These are phyloP conservation scores for Brassica cretica DNA, from an alignment of 345 rosid species.

Conservation along the genomic window DNA sequence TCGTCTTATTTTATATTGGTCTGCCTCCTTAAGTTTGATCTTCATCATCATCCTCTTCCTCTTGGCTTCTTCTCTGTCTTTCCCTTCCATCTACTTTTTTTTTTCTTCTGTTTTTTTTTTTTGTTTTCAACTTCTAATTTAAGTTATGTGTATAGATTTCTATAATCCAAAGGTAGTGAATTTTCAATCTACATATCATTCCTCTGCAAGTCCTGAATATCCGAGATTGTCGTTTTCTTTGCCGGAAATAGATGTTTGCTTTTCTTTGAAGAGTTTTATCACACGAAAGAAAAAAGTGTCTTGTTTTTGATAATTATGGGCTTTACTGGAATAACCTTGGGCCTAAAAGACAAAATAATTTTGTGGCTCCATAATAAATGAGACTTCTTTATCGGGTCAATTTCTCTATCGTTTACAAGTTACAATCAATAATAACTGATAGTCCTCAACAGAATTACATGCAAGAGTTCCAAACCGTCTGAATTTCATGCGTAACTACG, in stretches of 20 bases:
- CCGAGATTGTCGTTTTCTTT: too few relatives aligned
- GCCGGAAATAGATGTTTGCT: too few relatives aligned
- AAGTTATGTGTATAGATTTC: too few relatives aligned
- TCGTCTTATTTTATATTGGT: background rate
- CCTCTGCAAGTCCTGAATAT: too few relatives aligned
- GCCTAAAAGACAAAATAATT: background rate
- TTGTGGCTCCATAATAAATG: background rate
- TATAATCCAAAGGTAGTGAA: too few relatives aligned
- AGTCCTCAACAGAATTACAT: background rate
- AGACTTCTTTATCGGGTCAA: background rate
- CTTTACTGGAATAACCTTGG: background rate
- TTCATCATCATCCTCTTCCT: constrained; percentile 21
- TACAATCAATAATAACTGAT: background rate
- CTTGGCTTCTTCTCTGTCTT: constrained; percentile 18
- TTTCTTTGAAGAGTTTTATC: too few relatives aligned
- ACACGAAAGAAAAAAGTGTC: too few relatives aligned
- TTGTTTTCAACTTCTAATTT: background rate
- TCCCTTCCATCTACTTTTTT: constrained; percentile 29
- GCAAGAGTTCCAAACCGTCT: background rate
- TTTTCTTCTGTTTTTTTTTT: background rate
- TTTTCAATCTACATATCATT: too few relatives aligned
- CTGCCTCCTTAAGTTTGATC: constrained; percentile 27
- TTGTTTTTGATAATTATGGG: background rate
- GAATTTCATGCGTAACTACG: background rate
- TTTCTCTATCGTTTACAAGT: background rate